A percentile compares a stretch with the other conserved stretches of the same genome.
Conservation (phyloP, 1,284 basidiomycete genomes). For the Takashimella tepidaria region DNA sequence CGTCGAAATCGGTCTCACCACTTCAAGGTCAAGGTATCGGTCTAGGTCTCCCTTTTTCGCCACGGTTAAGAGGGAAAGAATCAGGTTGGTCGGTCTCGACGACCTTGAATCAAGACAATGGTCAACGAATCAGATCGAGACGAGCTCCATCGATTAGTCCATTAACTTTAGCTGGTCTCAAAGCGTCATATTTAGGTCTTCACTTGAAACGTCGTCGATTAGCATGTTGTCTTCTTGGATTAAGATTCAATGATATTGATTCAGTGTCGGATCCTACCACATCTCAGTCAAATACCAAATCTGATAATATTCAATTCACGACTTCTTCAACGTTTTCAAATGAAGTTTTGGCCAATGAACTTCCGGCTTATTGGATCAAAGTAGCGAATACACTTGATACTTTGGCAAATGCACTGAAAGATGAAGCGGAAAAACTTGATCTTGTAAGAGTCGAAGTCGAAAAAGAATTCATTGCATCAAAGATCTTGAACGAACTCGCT, state of each 20-base stretch:
- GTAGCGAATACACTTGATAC: conserved; percentile 17
- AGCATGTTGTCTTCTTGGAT: conserved; percentile 39
- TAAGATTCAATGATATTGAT: conserved; percentile 22
- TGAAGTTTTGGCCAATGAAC: not conserved
- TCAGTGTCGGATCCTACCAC: conserved; percentile 1
- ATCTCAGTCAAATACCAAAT: no score
- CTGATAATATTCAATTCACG: no score
- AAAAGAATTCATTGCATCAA: conserved; percentile 3
- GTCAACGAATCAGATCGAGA: no score
- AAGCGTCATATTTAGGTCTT: conserved; percentile 34
- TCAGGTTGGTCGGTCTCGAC: no score
- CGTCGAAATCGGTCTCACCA: no score
- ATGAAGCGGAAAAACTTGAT: conserved; percentile 20
- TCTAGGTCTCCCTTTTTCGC: not conserved
- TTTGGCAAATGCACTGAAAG: conserved; percentile 16
- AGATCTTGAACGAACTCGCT: conserved; percentile 1
- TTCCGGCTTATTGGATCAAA: conserved; percentile 36
- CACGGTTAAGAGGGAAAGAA: not conserved
- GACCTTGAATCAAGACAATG: no score
- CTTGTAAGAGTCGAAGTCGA: conserved; percentile 11
- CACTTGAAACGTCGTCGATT: conserved; percentile 37
- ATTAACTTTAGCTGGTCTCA: conserved; percentile 35
- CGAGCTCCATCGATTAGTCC: conserved; percentile 27
- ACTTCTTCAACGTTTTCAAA: not conserved
- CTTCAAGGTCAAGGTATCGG: not conserved